Percentiles rank a stretch among this genome's conserved stretches.
phyloP scores from a whole-genome alignment of 2,329 filamentous ascomycete genomes.

The Arthrobotrys megalospora region DNA sequence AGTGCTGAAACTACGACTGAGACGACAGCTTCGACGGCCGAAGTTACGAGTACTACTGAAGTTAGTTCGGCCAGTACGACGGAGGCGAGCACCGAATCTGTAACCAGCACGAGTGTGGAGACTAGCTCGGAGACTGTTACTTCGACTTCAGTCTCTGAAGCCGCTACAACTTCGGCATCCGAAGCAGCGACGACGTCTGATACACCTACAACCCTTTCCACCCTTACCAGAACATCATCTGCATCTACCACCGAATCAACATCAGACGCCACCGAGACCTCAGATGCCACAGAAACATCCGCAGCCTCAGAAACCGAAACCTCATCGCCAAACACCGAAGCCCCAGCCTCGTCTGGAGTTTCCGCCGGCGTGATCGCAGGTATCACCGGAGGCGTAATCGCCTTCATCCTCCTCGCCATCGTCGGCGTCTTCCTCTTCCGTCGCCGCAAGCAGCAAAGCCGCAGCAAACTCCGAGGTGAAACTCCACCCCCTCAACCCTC shows the following conservation, averaged over 20 bases:
- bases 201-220: conserved; percentile 37
- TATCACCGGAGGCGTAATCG: conserved; percentile 47
- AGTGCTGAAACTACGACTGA: background rate
- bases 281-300: conserved; percentile 25
- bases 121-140: background rate
- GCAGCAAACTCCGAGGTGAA: conserved; percentile 35
- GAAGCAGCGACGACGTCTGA: conserved; percentile 9
- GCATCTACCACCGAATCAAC: conserved; percentile 6
- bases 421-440: conserved; percentile 53
- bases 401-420: conserved; percentile 33
- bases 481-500: conserved; percentile 32
- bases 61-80: background rate
- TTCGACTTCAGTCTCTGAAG: conserved; percentile 7
- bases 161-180: conserved; percentile 1
- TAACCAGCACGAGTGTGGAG: conserved; percentile 9
- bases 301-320: conserved; percentile 12
- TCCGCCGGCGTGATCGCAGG: conserved; percentile 31
- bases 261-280: conserved; percentile 12
- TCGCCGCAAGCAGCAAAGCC: conserved; percentile 37
- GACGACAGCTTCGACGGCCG: background rate
- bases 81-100: background rate
- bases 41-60: conserved; percentile 8
- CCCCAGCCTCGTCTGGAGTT: background rate
- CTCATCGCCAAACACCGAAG: background rate
- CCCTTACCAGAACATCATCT: conserved; percentile 18